Evolutionary conservation across 2,329 filamentous ascomycete species (phyloP), one percentile per base, ranked within the genome.

Genomic region (Colletotrichum zoysiae): DNA sequence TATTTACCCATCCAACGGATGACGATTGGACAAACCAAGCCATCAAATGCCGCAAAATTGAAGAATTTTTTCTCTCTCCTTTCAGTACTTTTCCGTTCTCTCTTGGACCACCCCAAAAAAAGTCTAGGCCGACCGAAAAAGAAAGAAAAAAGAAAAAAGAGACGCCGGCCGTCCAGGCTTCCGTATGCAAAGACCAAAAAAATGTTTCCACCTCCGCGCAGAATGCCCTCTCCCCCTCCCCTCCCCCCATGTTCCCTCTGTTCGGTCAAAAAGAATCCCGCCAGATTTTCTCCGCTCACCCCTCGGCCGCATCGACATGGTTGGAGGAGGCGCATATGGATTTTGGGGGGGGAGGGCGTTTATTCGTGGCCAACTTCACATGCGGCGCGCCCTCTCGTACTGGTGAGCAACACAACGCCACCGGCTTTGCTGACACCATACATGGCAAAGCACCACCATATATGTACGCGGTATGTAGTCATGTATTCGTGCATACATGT

Each of bases 121-220:
- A 64, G 59, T 69, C 69, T 44, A 60, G 69, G 44, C 69, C 53
- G 65, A 59, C 50, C 69, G 53, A 59, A 35, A 16, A n/a, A 46
- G 6, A 6, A 18, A 18, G 6, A 42, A 42, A 6, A 42, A 16
- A 18, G 14, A 18, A 40, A 30, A 59, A 35, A 16, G 14, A 46
- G 69, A 51, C 59, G 65, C 55, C 40, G 35, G 38, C 20, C 23
- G 35, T 44, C 35, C 48, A 53, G 33, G 35, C 23, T 26, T n/a
- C 44, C 30, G n/a, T 26, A 38, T 26, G 42, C 33, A 18, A 7
- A 38, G 57, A 12, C 57, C 26, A 5, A 35, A 9, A 35, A 9
- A n/a, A 46, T 18, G 26, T 20, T 35, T 48, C 62, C 33, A 48
- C 62, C 16, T 33, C 23, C 33, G 42, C 35, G 23, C 50, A 51